Base-by-base conservation (phyloP, 2,329 filamentous ascomycete genomes). In the Botrytis byssoidea region DNA sequence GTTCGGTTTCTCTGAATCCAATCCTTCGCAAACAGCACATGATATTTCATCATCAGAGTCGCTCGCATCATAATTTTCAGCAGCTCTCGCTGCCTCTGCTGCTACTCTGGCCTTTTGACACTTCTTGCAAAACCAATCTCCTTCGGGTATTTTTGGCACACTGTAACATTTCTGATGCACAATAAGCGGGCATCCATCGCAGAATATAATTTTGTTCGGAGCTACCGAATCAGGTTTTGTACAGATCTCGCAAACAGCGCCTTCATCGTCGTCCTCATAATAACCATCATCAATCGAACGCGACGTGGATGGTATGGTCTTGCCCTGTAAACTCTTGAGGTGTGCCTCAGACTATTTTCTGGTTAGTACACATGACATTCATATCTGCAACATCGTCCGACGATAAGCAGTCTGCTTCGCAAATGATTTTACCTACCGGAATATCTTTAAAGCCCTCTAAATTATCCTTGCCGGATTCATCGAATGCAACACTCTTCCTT, bases 401-500 rank as follows among this genome's bases (percentile, higher is more conserved):
- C 20, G 22, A 22, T 29, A 51, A 59, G 20, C 35, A 25, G 48
- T 12, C 18, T 46, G 22, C 16, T 40, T 48, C 46, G 10, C 16
- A 9, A 37, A 32, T 29, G 20, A 29, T 22, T 64, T 35, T 32
- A 73, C 71, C 25, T 69, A 55, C 63, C 3, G 86, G 84, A 46
- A 88, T 78, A 73, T 89, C 87, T 51, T 86, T 85, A 72, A 89
- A 88, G 67, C 84, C 86, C 18, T 83, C 83, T 40, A 80, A 75
- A 16, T 8, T 61, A 29, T 55, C 69, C 32, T 76, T 76, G 25
- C 85, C 83, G 77, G 90, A 90, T 0, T 76, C 77, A 25, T 85
- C 83, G 77, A 90, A 91, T 0, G 84, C 86, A 22, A 90, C 89
- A 75, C 82, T 90, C 80, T 90, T 91, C 22, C 81, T 84, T 69